Conservation (phyloP, 169 alveolate genomes). For the Babesia divergens region DNA sequence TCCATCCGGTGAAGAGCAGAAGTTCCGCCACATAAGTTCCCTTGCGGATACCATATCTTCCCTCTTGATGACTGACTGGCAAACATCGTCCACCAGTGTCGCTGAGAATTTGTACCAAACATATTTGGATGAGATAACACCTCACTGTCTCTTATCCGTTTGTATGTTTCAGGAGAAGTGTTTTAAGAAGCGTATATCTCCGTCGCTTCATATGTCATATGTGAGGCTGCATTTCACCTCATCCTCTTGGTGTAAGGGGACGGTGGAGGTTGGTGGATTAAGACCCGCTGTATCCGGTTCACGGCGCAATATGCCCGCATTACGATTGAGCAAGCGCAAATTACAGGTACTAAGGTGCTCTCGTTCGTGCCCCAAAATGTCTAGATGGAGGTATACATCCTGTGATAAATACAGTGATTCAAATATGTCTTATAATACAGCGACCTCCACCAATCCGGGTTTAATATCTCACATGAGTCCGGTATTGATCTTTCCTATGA, state of each 20-base stretch:
- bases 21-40: not conserved
- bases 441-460: not conserved
- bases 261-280: too few relatives aligned
- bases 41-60: slow-evolving; percentile 36
- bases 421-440: not conserved
- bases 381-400: too few relatives aligned
- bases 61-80: slow-evolving; percentile 18
- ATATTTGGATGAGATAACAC: slow-evolving; percentile 8
- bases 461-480: slow-evolving; percentile 5
- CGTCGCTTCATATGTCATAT: slow-evolving; percentile 36
- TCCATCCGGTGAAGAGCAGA: not conserved
- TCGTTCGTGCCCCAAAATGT: too few relatives aligned
- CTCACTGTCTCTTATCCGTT: slow-evolving; percentile 33
- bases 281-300: too few relatives aligned
- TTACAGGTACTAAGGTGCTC: too few relatives aligned
- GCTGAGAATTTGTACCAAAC: not conserved
- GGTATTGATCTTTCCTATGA: slow-evolving; percentile 11
- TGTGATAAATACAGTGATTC: too few relatives aligned
- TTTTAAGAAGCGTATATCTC: slow-evolving; percentile 7
- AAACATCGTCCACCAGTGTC: not conserved
- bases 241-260: too few relatives aligned
- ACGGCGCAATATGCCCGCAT: too few relatives aligned
- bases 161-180: slow-evolving; percentile 50
- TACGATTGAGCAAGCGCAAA: too few relatives aligned
- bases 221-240: slow-evolving; percentile 19